Evolutionary conservation across 768 basidiomycete species (phyloP), one percentile per base, ranked within the genome.

Genomic region (Pleurotus sapidus): DNA sequence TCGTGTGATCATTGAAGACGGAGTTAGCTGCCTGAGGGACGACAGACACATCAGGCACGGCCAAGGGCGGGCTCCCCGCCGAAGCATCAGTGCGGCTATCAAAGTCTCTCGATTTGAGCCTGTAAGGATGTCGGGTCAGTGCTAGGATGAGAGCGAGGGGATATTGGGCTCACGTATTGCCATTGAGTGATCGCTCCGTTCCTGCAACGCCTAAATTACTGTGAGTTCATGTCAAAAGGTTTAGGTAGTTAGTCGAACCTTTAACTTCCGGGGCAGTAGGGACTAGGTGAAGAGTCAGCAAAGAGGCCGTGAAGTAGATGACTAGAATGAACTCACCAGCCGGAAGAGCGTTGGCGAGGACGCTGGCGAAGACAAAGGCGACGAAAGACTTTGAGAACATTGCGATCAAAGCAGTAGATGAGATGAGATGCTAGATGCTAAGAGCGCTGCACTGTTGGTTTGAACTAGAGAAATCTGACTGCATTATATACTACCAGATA

Each of bases 311-410:
- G 11, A 34, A 2, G 30, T 34, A 34, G 2, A 34, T 9, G 8
- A 2, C 11, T 34, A 11, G 9, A 2, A 34, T 3, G 9, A 34
- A 34, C 30, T 34, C 30, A 34, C 30, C 30, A 51, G 49, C 34
- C 4, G 51, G 51, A 23, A 54, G 38, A 23, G 51, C 51, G 51
- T 54, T 54, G 39, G 42, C 51, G 11, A 54, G 23, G 24, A 54
- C 51, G 51, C 51, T 39, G 38, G 51, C 51, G 51, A 34, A 54
- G 39, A 54, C 51, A 25, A 54, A 43, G 15, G 51, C 51, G 51
- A 54, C 51, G 39, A 54, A 54, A 54, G 51, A 38, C 51, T 54
- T 39, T 11, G 51, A 54, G 51, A 54, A 54, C 51, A 54, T 54
- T n/a, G 51, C 51, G 51, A 27, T 54, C 51, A 23, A 54, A 54